Conservation (phyloP, 2,329 filamentous ascomycete genomes). For the Aspergillus spinulosporus region DNA sequence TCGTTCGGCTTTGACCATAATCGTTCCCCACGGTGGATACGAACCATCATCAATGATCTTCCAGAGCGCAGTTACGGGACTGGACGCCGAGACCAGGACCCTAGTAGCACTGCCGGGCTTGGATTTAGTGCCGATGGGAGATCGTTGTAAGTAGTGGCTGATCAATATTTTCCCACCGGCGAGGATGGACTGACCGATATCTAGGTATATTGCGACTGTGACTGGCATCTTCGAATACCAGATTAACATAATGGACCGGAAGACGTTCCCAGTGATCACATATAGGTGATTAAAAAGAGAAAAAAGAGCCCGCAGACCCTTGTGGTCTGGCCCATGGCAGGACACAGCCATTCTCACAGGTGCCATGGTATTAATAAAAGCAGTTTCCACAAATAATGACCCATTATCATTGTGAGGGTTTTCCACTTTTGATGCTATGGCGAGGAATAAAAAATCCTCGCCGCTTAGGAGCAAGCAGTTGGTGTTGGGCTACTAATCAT, state of each 20-base stretch:
- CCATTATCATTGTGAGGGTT: not conserved
- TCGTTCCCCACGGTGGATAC: conserved; percentile 41
- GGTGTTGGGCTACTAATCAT: not conserved
- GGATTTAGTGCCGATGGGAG: conserved; percentile 50
- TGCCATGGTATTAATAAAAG: not conserved
- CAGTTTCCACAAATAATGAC: not conserved
- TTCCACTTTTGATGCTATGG: not conserved
- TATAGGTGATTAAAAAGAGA: conserved; percentile 34
- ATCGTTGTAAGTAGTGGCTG: conserved; percentile 43
- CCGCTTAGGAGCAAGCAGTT: not conserved
- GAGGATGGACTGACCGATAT: conserved; percentile 16
- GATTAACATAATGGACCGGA: conserved; percentile 49
- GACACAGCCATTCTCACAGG: not conserved
- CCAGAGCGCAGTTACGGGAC: conserved; percentile 34
- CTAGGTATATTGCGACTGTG: conserved; percentile 50
- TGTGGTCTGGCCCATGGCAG: not conserved
- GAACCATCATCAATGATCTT: conserved; percentile 39
- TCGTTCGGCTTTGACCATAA: conserved; percentile 34
- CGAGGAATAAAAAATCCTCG: not conserved
- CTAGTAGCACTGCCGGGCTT: conserved; percentile 49
- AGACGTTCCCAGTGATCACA: conserved; percentile 47
- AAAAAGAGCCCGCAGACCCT: conserved; percentile 14
- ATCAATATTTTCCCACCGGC: not conserved
- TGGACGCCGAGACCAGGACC: conserved; percentile 37
- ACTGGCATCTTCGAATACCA: conserved; percentile 51